Percentiles rank a stretch among this genome's conserved stretches.
Evolutionary conservation across 495 filamentous ascomycete genomes (phyloP).

Genomic region (Eremomyces bilateralis): DNA sequence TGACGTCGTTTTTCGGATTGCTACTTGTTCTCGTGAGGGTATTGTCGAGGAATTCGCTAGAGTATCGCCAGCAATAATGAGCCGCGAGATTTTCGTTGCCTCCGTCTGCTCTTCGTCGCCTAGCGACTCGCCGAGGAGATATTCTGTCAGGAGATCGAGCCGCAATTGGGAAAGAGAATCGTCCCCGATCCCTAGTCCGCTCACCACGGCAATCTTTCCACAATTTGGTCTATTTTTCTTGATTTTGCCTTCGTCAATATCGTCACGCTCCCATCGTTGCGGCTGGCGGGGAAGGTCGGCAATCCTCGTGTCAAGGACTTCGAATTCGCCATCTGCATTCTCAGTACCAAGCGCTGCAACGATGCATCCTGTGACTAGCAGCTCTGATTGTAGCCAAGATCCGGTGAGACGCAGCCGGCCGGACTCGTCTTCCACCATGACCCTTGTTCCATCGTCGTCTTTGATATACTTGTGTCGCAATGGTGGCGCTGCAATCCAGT

Average conservation of each 20-base stretch:
- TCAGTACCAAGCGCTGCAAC: conserved; percentile 85
- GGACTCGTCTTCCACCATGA: conserved; percentile 90
- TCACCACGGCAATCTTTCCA: conserved; percentile 62
- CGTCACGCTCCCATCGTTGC: conserved; percentile 45
- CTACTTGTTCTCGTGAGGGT: conserved; percentile 26
- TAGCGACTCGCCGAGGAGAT: conserved; percentile 61
- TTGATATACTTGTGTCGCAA: conserved; percentile 53
- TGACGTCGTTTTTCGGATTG: conserved; percentile 24
- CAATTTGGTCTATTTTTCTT: conserved; percentile 20
- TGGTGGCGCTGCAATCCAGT: conserved; percentile 69
- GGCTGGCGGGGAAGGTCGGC: conserved; percentile 71
- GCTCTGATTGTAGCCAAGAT: conserved; percentile 32
- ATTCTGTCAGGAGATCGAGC: conserved; percentile 64
- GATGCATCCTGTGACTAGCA: conserved; percentile 78
- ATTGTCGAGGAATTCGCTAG: conserved; percentile 30
- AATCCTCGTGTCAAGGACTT: conserved; percentile 72
- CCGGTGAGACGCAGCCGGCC: conserved; percentile 74
- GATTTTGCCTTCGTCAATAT: conserved; percentile 17
- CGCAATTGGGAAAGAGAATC: conserved; percentile 46
- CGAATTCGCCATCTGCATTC: conserved; percentile 74
- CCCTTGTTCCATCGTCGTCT: conserved; percentile 34
- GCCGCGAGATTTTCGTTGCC: conserved; percentile 49
- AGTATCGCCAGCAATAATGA: conserved; percentile 86
- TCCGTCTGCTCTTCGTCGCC: conserved; percentile 32
- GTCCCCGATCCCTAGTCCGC: conserved; percentile 65